Evolutionary conservation across 371 early-diverging fungal genomes (phyloP).

Genomic region (Lichtheimia ornata): DNA sequence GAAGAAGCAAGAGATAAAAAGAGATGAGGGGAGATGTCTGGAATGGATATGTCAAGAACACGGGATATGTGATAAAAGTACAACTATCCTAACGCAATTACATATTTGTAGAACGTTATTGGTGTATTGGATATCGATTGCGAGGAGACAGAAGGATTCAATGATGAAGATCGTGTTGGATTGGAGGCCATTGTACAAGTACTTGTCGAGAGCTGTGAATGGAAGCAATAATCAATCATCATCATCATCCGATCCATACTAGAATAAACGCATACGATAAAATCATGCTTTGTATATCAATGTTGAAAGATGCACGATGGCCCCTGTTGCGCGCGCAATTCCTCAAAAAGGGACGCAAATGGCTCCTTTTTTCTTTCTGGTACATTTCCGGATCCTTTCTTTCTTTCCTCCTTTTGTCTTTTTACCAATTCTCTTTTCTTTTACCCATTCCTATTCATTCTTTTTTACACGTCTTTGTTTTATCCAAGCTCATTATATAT

Average conservation of each 20-base stretch:
- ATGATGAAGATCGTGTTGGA: slow-evolving; percentile 72
- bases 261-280: too few relatives aligned
- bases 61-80: too few relatives aligned
- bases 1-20: neutral
- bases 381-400: slow-evolving; percentile 1
- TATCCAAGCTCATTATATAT: too few relatives aligned
- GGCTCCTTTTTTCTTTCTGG: slow-evolving; percentile 9
- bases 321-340: neutral
- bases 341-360: neutral
- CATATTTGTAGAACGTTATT: slow-evolving; percentile 48
- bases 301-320: too few relatives aligned
- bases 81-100: neutral
- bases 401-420: slow-evolving; percentile 4
- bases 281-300: too few relatives aligned
- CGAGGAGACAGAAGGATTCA: slow-evolving; percentile 72
- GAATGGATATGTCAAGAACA: too few relatives aligned
- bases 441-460: neutral
- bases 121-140: slow-evolving; percentile 92
- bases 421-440: slow-evolving; percentile 1
- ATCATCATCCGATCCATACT: neutral
- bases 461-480: neutral
- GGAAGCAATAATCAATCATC: slow-evolving; percentile 24
- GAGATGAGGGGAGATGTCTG: too few relatives aligned
- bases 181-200: slow-evolving; percentile 70
- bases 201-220: slow-evolving; percentile 66